phyloP scores from a whole-genome alignment of 805 yeast genomes.

The Wickerhamia fluorescens region DNA sequence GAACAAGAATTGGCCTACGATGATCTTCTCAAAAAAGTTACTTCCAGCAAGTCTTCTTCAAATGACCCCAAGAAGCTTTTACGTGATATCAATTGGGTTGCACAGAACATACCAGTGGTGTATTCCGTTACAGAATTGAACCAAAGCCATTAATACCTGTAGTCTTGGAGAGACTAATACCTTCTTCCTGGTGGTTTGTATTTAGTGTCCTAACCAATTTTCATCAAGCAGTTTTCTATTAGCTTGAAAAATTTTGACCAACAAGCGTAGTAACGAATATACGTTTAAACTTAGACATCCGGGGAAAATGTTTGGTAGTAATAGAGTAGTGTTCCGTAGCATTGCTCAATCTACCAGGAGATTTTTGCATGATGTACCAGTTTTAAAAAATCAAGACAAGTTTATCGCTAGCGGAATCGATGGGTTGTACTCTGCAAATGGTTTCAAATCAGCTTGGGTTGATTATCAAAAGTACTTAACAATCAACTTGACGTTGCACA shows the following conservation, averaged over 20 bases:
- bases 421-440: conserved; percentile 59
- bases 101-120: conserved; percentile 54
- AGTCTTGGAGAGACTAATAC: no score
- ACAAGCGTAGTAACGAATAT: no score
- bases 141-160: no score
- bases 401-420: conserved; percentile 46
- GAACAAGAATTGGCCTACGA: conserved; percentile 41
- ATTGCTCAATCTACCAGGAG: no score
- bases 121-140: conserved; percentile 13
- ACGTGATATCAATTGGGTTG: conserved; percentile 68
- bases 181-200: no score
- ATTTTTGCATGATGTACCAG: no score
- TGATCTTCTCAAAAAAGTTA: conserved; percentile 20
- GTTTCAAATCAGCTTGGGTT: conserved; percentile 70
- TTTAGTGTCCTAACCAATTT: no score
- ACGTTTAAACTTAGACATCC: no score
- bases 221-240: no score
- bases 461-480: conserved; percentile 68
- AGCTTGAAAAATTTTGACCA: no score
- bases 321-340: no score
- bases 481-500: conserved; percentile 51
- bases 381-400: conserved; percentile 32
- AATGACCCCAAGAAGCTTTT: conserved; percentile 41
- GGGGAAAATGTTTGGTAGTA: no score
- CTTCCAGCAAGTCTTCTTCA: conserved; percentile 12